These are phyloP conservation scores for Tylopilus subfusipes DNA, from an alignment of 768 basidiomycete genomes.

Conservation along the genomic window DNA sequence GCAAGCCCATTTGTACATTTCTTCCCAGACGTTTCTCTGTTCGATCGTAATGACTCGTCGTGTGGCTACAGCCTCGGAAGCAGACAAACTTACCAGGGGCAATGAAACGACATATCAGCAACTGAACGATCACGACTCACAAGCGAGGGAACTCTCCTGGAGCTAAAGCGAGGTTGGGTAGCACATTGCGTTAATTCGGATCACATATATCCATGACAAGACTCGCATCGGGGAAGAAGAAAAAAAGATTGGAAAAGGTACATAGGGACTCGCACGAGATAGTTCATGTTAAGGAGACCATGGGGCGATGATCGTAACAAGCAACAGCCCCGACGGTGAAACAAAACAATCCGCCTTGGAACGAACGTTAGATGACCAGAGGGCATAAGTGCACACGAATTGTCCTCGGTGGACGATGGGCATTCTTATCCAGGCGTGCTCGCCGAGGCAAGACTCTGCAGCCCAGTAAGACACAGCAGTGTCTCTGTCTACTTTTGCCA, in stretches of 20 bases:
- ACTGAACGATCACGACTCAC: slow-evolving; percentile 12
- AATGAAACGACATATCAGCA: slow-evolving; percentile 7
- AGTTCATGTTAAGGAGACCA: slow-evolving; percentile 16
- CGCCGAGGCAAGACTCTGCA: slow-evolving; percentile 21
- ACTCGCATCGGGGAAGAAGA: slow-evolving; percentile 8
- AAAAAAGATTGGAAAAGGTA: slow-evolving; percentile 11
- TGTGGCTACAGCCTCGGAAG: slow-evolving; percentile 16
- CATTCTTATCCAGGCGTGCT: slow-evolving; percentile 16
- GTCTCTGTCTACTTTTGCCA: slow-evolving; percentile 21
- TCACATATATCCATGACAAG: slow-evolving; percentile 11
- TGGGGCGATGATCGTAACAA: slow-evolving; percentile 13
- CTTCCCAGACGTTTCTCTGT: not conserved
- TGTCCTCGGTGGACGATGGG: slow-evolving; percentile 22
- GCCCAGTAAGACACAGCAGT: slow-evolving; percentile 23
- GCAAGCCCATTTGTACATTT: not conserved
- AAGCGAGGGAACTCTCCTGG: not conserved
- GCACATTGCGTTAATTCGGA: slow-evolving; percentile 7
- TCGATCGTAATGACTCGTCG: not conserved
- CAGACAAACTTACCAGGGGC: slow-evolving; percentile 11
- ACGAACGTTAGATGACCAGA: slow-evolving; percentile 18
- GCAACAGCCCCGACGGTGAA: slow-evolving; percentile 14
- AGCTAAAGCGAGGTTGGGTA: not conserved
- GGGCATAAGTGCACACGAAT: slow-evolving; percentile 24
- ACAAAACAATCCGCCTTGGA: slow-evolving; percentile 22
- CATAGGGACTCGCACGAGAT: slow-evolving; percentile 26